Conservation (phyloP, 2,329 filamentous ascomycete species). For the Exophiala sp. region DNA sequence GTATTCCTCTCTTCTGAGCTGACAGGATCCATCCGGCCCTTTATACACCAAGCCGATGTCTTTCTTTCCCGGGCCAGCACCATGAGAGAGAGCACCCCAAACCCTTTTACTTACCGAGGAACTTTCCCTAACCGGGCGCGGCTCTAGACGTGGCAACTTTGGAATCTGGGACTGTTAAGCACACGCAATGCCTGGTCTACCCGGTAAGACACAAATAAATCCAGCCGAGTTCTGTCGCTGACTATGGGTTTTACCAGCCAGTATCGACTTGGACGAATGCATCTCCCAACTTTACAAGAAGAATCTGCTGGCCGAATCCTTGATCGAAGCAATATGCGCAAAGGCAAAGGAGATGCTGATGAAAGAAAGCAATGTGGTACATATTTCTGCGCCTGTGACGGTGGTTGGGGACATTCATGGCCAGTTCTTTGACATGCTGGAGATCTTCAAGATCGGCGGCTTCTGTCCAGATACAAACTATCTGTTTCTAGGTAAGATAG, state of each 20-base stretch:
- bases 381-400: conserved; percentile 89
- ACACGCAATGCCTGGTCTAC: conserved; percentile 26
- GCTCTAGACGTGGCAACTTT: background rate
- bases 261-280: conserved; percentile 97
- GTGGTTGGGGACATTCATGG: conserved; percentile 98
- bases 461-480: conserved; percentile 98
- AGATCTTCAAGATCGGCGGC: conserved; percentile 97
- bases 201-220: conserved; percentile 13
- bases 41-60: background rate
- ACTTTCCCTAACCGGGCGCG: conserved; percentile 4
- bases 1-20: background rate
- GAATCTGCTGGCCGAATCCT: conserved; percentile 91
- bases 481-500: conserved; percentile 72
- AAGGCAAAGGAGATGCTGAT: conserved; percentile 98
- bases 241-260: conserved; percentile 52
- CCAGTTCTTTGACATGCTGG: conserved; percentile 97
- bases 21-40: background rate
- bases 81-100: conserved; percentile 11
- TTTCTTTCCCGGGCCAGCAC: conserved; percentile 1
- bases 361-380: conserved; percentile 99
- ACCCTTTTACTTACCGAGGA: conserved; percentile 6
- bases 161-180: background rate
- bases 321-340: conserved; percentile 98
- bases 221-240: background rate
- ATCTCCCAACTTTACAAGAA: conserved; percentile 95